These are phyloP conservation scores for Nidula microcarpa DNA, from an alignment of 768 basidiomycete species.

Conservation along the genomic window DNA sequence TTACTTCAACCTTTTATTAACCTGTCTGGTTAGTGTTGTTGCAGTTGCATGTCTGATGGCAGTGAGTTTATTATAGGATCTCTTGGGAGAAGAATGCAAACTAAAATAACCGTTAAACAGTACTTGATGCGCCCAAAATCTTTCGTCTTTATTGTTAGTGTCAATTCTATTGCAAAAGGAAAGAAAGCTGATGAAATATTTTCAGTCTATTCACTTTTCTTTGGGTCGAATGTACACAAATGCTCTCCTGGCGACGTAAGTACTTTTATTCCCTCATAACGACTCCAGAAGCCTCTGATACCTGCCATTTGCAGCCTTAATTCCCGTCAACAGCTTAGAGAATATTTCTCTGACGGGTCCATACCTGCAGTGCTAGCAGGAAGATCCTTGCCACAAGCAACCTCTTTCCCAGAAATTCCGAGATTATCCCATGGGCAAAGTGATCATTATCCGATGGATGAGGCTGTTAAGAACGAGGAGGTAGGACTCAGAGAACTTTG, in stretches of 20 bases:
- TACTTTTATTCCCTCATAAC: background rate
- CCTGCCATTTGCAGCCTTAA: background rate
- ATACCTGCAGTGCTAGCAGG: too few relatives aligned
- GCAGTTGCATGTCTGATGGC: constrained; percentile 5
- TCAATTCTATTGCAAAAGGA: background rate
- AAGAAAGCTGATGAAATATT: background rate
- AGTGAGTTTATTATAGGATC: constrained; percentile 1
- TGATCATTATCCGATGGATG: too few relatives aligned
- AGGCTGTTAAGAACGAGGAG: too few relatives aligned
- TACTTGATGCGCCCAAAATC: constrained; percentile 2
- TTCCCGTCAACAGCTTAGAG: constrained; percentile 2
- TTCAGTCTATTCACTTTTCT: constrained; percentile 11
- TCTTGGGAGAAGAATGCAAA: too few relatives aligned
- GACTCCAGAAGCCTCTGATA: too few relatives aligned
- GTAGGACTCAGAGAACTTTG: too few relatives aligned
- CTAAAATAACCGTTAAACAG: background rate
- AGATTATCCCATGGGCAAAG: too few relatives aligned
- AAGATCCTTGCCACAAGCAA: too few relatives aligned
- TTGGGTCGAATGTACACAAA: constrained; percentile 15
- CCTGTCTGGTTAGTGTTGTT: constrained; percentile 5
- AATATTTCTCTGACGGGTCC: background rate
- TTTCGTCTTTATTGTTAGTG: constrained; percentile 6
- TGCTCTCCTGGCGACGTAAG: constrained; percentile 12
- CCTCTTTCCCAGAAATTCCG: too few relatives aligned
- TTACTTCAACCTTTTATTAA: background rate